Percentiles rank a stretch among this genome's conserved stretches.
phyloP scores from a whole-genome alignment of 2,329 filamentous ascomycete genomes.

The Mycocentrospora acerina region DNA sequence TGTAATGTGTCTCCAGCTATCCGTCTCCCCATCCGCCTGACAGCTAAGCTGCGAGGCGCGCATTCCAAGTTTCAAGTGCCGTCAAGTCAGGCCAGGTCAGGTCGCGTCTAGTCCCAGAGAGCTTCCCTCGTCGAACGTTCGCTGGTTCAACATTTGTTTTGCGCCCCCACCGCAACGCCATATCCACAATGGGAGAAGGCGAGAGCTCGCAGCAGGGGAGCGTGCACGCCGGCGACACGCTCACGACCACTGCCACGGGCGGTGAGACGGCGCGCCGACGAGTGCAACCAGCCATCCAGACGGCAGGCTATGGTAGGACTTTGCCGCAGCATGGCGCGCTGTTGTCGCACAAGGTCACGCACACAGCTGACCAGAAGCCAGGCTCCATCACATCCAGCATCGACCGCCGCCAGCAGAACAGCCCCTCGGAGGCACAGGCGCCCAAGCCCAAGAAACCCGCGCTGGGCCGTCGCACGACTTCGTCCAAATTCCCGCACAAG shows the following conservation, averaged over 20 bases:
- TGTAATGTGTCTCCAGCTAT: slow-evolving; percentile 10
- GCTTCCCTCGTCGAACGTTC: slow-evolving; percentile 2
- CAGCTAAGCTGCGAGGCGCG: slow-evolving; percentile 16
- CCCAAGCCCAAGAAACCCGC: slow-evolving; percentile 66
- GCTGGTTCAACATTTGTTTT: slow-evolving; percentile 6
- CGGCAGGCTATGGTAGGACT: slow-evolving; percentile 39
- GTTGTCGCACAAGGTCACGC: background rate
- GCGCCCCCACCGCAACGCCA: slow-evolving; percentile 4
- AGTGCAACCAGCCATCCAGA: slow-evolving; percentile 26
- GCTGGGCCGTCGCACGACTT: slow-evolving; percentile 72
- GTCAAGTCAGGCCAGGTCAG: no score
- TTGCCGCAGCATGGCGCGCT: background rate
- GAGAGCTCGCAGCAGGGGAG: slow-evolving; percentile 31
- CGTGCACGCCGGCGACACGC: slow-evolving; percentile 24
- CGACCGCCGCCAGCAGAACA: slow-evolving; percentile 30
- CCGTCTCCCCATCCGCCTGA: slow-evolving; percentile 8
- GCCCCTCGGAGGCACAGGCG: slow-evolving; percentile 3
- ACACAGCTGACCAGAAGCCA: slow-evolving; percentile 14
- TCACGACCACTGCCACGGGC: slow-evolving; percentile 18
- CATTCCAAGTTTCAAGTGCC: slow-evolving; percentile 16
- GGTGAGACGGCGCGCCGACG: slow-evolving; percentile 35
- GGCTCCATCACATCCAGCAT: slow-evolving; percentile 40
- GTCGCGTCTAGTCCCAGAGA: slow-evolving; percentile 1
- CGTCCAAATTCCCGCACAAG: slow-evolving; percentile 72
- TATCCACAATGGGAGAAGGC: slow-evolving; percentile 33